These are phyloP conservation scores for Hypoxylon sp. DNA, from an alignment of 2,329 filamentous ascomycete genomes.

Conservation along the genomic window DNA sequence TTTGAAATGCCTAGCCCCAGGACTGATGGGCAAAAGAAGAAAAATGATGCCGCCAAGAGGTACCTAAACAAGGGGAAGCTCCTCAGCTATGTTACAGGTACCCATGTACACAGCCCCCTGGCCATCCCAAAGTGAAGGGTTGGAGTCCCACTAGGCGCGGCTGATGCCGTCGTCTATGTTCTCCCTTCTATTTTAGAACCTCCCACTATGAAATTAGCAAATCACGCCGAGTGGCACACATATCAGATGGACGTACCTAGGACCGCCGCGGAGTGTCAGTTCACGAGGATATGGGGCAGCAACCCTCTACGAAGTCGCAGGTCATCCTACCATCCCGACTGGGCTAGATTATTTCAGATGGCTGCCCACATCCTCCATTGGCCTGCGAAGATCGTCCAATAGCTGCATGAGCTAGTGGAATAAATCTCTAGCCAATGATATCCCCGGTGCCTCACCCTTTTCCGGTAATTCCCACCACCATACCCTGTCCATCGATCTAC, in stretches of 20 bases:
- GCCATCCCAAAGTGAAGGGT: conserved; percentile 33
- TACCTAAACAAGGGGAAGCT: conserved; percentile 14
- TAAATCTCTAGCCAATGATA: conserved; percentile 43
- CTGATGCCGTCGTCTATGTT: conserved; percentile 44
- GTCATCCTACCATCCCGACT: conserved; percentile 44
- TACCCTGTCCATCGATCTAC: conserved; percentile 41
- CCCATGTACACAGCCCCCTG: conserved; percentile 31
- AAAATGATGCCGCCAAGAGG: conserved; percentile 28
- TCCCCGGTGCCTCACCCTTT: conserved; percentile 40
- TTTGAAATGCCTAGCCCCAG: conserved; percentile 10
- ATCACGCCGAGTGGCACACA: conserved; percentile 51
- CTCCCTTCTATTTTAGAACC: conserved; percentile 44
- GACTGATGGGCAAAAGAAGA: conserved; percentile 20
- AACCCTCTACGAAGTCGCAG: conserved; percentile 35
- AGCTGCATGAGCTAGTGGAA: conserved; percentile 44
- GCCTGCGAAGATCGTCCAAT: conserved; percentile 45
- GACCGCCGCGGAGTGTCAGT: conserved; percentile 34
- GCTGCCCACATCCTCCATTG: conserved; percentile 41
- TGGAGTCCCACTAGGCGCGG: conserved; percentile 46
- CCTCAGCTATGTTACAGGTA: conserved; percentile 26
- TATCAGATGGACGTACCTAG: conserved; percentile 45
- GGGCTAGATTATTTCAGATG: conserved; percentile 34
- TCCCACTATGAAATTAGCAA: conserved; percentile 49
- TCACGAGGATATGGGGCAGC: conserved; percentile 40
- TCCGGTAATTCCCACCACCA: conserved; percentile 39